A percentile compares a stretch with the other conserved stretches of the same genome.
Conservation (phyloP, 1,139 yeast genomes). For the Debaryomyces udenii region DNA sequence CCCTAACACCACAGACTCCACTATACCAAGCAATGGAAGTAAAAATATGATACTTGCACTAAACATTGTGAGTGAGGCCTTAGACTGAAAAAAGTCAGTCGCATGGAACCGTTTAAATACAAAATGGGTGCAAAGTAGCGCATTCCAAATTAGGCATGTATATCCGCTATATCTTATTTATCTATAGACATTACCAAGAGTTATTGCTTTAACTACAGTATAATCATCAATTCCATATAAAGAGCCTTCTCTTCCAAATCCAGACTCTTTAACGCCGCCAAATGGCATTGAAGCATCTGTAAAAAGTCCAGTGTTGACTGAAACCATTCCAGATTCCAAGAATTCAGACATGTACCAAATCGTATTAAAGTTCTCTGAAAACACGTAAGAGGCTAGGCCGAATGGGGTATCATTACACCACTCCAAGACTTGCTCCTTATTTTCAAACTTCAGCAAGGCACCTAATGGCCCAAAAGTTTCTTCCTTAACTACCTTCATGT, state of each 20-base stretch:
- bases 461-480: constrained; percentile 55
- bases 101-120: constrained; percentile 2
- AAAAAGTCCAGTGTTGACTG: constrained; percentile 48
- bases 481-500: constrained; percentile 43
- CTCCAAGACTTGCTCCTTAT: constrained; percentile 42
- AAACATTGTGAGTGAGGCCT: neutral
- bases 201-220: constrained; percentile 42
- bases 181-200: constrained; percentile 40
- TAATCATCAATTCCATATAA: constrained; percentile 50
- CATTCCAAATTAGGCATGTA: constrained; percentile 8
- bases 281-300: constrained; percentile 53
- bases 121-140: constrained; percentile 3
- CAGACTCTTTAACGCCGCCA: constrained; percentile 53
- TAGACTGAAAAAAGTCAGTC: too few relatives aligned
- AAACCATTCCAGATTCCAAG: constrained; percentile 50
- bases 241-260: constrained; percentile 56
- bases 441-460: constrained; percentile 42
- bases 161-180: constrained; percentile 14
- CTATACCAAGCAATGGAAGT: neutral
- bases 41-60: neutral
- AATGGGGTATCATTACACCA: constrained; percentile 44
- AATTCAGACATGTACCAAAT: constrained; percentile 53
- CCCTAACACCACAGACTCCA: neutral
- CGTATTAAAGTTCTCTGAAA: constrained; percentile 51
- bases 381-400: constrained; percentile 51